Evolutionary conservation across 805 yeast genomes (phyloP).

Genomic region (Wickerhamiella spandovensis): DNA sequence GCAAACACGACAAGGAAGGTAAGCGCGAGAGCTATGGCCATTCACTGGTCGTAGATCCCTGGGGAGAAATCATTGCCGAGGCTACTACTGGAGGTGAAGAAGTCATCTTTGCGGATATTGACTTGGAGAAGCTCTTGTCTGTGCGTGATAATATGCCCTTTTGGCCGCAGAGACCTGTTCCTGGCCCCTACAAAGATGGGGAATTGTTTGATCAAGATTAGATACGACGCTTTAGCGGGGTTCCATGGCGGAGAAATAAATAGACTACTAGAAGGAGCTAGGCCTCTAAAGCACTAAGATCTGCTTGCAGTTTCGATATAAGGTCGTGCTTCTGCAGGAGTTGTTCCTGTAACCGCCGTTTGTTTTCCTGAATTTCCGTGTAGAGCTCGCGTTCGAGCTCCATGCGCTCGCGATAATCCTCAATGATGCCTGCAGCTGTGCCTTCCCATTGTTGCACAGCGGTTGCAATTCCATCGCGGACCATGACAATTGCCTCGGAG

Average conservation of each 20-base stretch:
- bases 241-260: not conserved
- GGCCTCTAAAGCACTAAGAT: too few species aligned
- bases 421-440: constrained; percentile 2
- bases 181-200: not conserved
- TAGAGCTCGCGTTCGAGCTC: constrained; percentile 5
- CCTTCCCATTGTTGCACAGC: constrained; percentile 6
- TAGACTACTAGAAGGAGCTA: not conserved
- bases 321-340: not conserved
- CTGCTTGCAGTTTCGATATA: not conserved
- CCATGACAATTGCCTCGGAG: constrained; percentile 6
- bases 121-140: constrained; percentile 39
- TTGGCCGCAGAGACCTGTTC: constrained; percentile 37
- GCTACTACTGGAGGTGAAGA: constrained; percentile 72
- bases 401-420: constrained; percentile 10
- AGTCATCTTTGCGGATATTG: constrained; percentile 62
- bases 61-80: constrained; percentile 71
- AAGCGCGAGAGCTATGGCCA: constrained; percentile 84
- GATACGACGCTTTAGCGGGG: not conserved
- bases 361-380: constrained; percentile 8
- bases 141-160: constrained; percentile 61
- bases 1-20: constrained; percentile 46
- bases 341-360: constrained; percentile 7
- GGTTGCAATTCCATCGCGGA: constrained; percentile 8
- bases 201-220: not conserved
- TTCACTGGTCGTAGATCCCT: constrained; percentile 76